A percentile compares a stretch with the other conserved stretches of the same genome.
phyloP scores from a whole-genome alignment of 2,329 filamentous ascomycete genomes.

The Calonectria leucothoes region DNA sequence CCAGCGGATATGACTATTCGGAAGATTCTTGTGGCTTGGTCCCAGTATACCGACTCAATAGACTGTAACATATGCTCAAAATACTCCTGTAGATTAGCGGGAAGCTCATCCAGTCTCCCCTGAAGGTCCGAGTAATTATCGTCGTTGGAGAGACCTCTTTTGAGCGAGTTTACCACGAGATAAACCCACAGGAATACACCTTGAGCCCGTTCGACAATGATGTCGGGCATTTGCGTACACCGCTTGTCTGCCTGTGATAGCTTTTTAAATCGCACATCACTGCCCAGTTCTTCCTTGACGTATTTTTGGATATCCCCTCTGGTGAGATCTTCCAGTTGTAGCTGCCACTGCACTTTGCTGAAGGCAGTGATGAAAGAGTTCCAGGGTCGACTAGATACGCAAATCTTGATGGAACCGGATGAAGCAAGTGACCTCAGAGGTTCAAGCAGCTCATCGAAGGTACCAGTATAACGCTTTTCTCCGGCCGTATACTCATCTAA shows the following conservation, averaged over 20 bases:
- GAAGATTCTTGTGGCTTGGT: background rate
- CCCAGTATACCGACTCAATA: background rate
- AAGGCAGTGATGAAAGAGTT: background rate
- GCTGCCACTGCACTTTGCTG: background rate
- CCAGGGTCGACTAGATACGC: background rate
- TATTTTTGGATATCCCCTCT: background rate
- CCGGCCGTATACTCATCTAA: background rate
- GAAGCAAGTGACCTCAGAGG: background rate
- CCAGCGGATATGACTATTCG: background rate
- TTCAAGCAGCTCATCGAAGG: background rate
- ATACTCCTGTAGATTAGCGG: background rate
- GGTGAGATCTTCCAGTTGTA: background rate
- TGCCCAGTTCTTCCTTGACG: background rate
- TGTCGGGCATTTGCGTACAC: background rate
- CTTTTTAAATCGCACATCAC: background rate
- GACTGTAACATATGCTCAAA: background rate
- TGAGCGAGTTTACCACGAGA: background rate
- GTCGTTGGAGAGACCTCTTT: background rate
- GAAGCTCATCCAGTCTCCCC: background rate
- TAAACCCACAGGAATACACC: background rate
- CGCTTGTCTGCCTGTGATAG: background rate
- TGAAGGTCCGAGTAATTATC: background rate
- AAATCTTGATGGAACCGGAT: background rate
- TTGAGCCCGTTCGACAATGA: background rate
- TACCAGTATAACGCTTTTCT: background rate